phyloP scores from a whole-genome alignment of 176 grass and related monocot genomes.

The Oryza nivara region DNA sequence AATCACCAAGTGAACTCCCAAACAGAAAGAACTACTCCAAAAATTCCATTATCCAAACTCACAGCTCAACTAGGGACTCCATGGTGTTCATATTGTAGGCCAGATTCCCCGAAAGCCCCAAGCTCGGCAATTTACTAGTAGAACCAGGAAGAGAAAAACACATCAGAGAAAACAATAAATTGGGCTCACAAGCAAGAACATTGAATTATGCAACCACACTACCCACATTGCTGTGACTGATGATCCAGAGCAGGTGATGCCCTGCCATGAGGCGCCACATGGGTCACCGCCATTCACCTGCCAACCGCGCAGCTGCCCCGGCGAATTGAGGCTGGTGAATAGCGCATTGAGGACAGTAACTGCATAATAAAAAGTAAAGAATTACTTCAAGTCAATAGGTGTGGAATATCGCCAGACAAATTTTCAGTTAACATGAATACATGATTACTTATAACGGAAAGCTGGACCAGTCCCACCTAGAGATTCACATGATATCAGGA shows the following conservation, averaged over 20 bases:
- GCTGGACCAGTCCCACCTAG: not conserved
- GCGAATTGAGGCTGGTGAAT: slow-evolving; percentile 89
- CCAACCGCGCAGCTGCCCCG: slow-evolving; percentile 72
- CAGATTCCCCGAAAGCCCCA: slow-evolving; percentile 68
- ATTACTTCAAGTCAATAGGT: not conserved
- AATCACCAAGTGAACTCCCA: slow-evolving; percentile 14
- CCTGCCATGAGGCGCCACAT: slow-evolving; percentile 73
- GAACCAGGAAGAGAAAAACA: slow-evolving; percentile 7
- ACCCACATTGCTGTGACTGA: slow-evolving; percentile 76
- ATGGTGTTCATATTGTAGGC: slow-evolving; percentile 73
- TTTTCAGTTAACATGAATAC: not conserved
- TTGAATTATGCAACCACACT: slow-evolving; percentile 49
- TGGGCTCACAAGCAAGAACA: not conserved
- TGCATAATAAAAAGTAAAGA: slow-evolving; percentile 45
- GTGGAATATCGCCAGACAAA: slow-evolving; percentile 19
- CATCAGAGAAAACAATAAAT: slow-evolving; percentile 25
- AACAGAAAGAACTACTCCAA: slow-evolving; percentile 17
- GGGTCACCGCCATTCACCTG: slow-evolving; percentile 74
- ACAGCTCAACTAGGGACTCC: slow-evolving; percentile 85
- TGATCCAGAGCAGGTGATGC: slow-evolving; percentile 78
- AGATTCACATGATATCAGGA: slow-evolving; percentile 21
- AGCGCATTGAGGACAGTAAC: slow-evolving; percentile 75
- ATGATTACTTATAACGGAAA: slow-evolving; percentile 20
- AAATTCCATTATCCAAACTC: slow-evolving; percentile 39
- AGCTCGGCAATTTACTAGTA: slow-evolving; percentile 72